Conservation (phyloP, 1,284 basidiomycete genomes). For the Ustanciosporium gigantosporum region DNA sequence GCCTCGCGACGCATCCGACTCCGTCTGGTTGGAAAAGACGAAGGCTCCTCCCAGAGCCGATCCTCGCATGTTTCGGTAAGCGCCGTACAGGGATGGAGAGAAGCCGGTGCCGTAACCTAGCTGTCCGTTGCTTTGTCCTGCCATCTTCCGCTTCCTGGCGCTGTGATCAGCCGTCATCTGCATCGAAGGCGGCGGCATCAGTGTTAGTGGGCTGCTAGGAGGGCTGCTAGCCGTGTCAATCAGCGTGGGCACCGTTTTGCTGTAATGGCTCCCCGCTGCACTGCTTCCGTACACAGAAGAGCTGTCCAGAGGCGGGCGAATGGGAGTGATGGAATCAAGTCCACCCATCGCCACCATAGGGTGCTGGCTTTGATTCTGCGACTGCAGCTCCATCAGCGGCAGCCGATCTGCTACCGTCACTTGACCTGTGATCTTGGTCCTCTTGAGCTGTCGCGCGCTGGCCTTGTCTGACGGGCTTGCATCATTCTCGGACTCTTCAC, state of each 20-base stretch:
- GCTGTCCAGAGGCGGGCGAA: conserved; percentile 18
- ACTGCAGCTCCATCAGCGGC: conserved; percentile 38
- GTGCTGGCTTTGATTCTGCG: conserved; percentile 4
- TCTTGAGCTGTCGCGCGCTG: conserved; percentile 14
- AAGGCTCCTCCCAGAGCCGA: conserved; percentile 31
- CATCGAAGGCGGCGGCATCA: conserved; percentile 50
- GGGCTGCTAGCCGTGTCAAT: conserved; percentile 53
- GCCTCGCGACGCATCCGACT: conserved; percentile 22
- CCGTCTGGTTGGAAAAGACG: conserved; percentile 25
- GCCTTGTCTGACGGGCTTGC: neutral
- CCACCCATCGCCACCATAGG: conserved; percentile 20
- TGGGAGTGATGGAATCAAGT: conserved; percentile 30
- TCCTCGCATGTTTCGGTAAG: conserved; percentile 6
- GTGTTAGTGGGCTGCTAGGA: conserved; percentile 42
- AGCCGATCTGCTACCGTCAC: conserved; percentile 13
- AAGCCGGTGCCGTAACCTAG: conserved; percentile 26
- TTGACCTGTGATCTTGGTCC: conserved; percentile 6
- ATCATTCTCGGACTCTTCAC: conserved; percentile 22
- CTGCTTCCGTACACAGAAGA: conserved; percentile 38
- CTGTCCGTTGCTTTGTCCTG: conserved; percentile 26
- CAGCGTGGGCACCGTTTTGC: conserved; percentile 41
- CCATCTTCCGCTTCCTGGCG: conserved; percentile 45
- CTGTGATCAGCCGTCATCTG: conserved; percentile 40
- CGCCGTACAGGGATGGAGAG: conserved; percentile 28
- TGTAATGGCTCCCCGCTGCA: conserved; percentile 34